Base-by-base conservation (phyloP, 306 rosid genomes). In the Begonia masoniana region DNA sequence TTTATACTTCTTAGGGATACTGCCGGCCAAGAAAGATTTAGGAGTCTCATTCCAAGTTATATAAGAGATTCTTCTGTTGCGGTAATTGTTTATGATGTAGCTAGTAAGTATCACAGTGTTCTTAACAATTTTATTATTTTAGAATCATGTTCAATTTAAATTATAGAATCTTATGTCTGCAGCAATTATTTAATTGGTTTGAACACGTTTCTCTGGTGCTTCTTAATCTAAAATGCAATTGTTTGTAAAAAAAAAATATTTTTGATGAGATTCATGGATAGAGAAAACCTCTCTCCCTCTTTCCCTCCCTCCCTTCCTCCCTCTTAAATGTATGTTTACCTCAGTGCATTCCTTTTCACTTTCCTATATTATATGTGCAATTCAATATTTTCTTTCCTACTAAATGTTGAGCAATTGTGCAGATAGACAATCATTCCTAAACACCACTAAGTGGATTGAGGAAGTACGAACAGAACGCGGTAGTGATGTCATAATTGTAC, bases 1-100 rank as follows among this genome's bases (percentile, higher is more conserved):
- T 60, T 62, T 43, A 43, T 17, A 63, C 52, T 59, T 58, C 65
- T 57, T 85, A 91, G 97, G 97, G 97, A 91, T 75, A 91, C 95
- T 50, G 97, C 97, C 36, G 95, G 95, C 60, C 97, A 91, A 75
- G 97, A 91, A 75, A 85, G 97, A 74, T 91, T 91, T 71, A 78
- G 97, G 80, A 91, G 95, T 73, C 94, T 91, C 50, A 89, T 91
- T 73, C 97, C 97, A 43, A 91, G 97, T 81, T 91, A 91, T 79
- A 91, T 85, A 54, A 82, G 97, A 77, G 97, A 91, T 75, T 91
- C 97, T 53, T 91, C 97, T 60, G 96, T 91, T 26, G 95, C 95
- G 23, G 94, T 89, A 54, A 81, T 89, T 43, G 95, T 82, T 63
- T 89, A 85, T 68, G 97, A 89, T 58, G 95, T 85, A 55, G 79